These are phyloP conservation scores for Xylaria digitata DNA, from an alignment of 2,329 filamentous ascomycete genomes.

Conservation along the genomic window DNA sequence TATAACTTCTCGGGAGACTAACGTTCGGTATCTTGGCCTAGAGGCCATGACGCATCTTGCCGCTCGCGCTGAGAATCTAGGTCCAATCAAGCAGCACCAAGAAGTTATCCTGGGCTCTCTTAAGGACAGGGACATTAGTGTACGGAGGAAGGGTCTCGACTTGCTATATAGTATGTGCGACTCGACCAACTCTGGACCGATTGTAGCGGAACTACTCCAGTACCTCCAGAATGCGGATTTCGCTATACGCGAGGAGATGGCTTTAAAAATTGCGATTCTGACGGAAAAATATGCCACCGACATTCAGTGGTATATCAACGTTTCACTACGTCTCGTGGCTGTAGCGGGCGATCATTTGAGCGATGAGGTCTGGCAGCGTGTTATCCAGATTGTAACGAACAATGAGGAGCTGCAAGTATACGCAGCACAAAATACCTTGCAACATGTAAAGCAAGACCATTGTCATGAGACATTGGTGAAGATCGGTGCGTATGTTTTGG, in stretches of 20 bases:
- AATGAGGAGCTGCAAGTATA: constrained; percentile 98
- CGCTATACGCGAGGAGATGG: constrained; percentile 98
- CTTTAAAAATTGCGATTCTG: constrained; percentile 96
- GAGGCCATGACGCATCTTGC: constrained; percentile 99
- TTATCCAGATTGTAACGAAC: constrained; percentile 98
- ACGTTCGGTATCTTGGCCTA: constrained; percentile 93
- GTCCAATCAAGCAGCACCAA: constrained; percentile 98
- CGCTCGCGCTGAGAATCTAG: constrained; percentile 90
- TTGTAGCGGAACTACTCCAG: constrained; percentile 91
- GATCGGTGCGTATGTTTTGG: constrained; percentile 94
- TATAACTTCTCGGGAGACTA: constrained; percentile 96
- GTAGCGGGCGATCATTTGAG: constrained; percentile 99
- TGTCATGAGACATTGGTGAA: constrained; percentile 98
- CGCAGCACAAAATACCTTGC: constrained; percentile 90
- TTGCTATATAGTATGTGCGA: constrained; percentile 99
- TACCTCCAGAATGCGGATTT: constrained; percentile 98
- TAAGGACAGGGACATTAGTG: constrained; percentile 95
- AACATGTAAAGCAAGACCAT: constrained; percentile 91
- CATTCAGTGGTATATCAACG: constrained; percentile 99
- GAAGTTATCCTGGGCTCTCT: constrained; percentile 94
- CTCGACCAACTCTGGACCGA: constrained; percentile 89
- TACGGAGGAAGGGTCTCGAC: constrained; percentile 93
- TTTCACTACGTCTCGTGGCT: constrained; percentile 90
- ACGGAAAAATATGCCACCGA: constrained; percentile 99
- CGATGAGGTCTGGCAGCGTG: constrained; percentile 98